Evolutionary conservation across 345 rosid species (phyloP).

Genomic region (Eutrema heterophyllum): DNA sequence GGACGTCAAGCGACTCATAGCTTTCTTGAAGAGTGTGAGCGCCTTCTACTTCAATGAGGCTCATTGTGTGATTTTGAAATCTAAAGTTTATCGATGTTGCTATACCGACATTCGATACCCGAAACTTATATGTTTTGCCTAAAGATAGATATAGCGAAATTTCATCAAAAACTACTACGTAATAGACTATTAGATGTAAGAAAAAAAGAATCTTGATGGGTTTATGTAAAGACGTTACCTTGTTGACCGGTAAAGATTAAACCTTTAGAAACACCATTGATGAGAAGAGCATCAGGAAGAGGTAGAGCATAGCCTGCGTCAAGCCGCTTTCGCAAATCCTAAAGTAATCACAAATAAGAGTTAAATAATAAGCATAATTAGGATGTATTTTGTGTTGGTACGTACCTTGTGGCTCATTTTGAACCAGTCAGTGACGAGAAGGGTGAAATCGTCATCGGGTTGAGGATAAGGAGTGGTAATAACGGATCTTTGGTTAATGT

Average conservation of each 20-base stretch:
- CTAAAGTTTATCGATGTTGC: slow-evolving; percentile 72
- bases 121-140: slow-evolving; percentile 71
- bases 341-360: slow-evolving; percentile 7
- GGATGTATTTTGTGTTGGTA: not conserved
- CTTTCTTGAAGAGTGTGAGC: slow-evolving; percentile 64
- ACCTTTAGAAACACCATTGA: slow-evolving; percentile 53
- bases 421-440: slow-evolving; percentile 69
- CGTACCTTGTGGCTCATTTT: slow-evolving; percentile 52
- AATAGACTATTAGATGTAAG: not conserved
- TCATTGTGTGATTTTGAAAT: slow-evolving; percentile 70
- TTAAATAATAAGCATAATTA: not conserved
- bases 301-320: slow-evolving; percentile 50
- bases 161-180: not conserved
- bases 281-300: slow-evolving; percentile 59
- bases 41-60: slow-evolving; percentile 85
- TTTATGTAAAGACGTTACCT: slow-evolving; percentile 37
- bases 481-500: slow-evolving; percentile 44
- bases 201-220: not conserved
- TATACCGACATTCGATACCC: slow-evolving; percentile 73
- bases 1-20: slow-evolving; percentile 71
- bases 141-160: not conserved
- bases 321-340: slow-evolving; percentile 46
- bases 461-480: slow-evolving; percentile 54
- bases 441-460: slow-evolving; percentile 58
- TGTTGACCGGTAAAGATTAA: slow-evolving; percentile 43